Conservation (phyloP, 129 eudicot species). For the Heracleum sosnowskyi region DNA sequence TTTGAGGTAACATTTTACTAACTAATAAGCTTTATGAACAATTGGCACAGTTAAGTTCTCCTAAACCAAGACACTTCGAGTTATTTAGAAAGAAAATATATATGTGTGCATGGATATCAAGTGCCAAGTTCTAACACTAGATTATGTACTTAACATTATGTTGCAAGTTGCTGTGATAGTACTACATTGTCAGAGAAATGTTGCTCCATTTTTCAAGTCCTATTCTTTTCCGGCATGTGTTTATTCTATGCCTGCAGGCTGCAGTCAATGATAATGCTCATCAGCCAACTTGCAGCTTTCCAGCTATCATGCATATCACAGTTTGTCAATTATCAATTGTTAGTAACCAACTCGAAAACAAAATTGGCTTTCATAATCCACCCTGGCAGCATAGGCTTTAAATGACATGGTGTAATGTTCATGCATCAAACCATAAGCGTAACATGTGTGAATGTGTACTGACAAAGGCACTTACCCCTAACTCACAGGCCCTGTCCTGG, state of each 20-base stretch:
- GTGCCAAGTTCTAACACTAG: background rate
- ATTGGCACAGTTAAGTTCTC: background rate
- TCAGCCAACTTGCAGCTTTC: background rate
- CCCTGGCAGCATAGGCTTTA: background rate
- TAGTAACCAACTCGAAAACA: background rate
- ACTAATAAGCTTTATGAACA: background rate
- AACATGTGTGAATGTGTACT: background rate
- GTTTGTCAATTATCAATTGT: background rate
- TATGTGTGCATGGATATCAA: background rate
- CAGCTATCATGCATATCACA: background rate
- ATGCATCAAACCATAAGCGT: background rate
- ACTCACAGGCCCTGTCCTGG: conserved; percentile 43
- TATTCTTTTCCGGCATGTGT: background rate
- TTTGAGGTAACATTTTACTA: background rate
- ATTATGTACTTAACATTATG: background rate
- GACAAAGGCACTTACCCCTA: conserved; percentile 37
- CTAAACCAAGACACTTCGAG: background rate
- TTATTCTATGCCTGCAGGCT: background rate
- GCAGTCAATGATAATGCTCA: background rate
- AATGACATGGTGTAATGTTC: background rate
- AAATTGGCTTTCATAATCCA: background rate
- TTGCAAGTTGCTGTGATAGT: background rate
- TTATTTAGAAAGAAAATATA: background rate
- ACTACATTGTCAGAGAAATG: background rate
- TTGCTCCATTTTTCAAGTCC: background rate